Percentiles rank a stretch among this genome's conserved stretches.
phyloP scores from a whole-genome alignment of 2,329 filamentous ascomycete genomes.

The Beauveria sp. region DNA sequence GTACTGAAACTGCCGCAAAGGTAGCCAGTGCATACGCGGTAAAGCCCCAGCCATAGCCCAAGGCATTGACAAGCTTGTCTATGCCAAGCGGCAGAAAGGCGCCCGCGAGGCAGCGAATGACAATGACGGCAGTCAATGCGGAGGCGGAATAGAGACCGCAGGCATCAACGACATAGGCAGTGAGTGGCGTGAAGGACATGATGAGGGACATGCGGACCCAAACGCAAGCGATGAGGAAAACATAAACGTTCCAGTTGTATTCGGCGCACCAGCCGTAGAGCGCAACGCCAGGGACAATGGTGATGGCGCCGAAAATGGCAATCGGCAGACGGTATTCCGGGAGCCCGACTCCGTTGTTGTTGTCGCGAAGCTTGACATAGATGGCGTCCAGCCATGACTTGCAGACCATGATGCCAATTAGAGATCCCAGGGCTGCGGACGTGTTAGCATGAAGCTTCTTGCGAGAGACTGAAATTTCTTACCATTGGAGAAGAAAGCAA shows the following conservation, averaged over 20 bases:
- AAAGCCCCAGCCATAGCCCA: slow-evolving; percentile 7
- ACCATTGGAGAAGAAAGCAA: slow-evolving; percentile 30
- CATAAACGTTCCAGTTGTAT: slow-evolving; percentile 1
- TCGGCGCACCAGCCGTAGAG: slow-evolving; percentile 12
- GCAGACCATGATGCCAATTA: slow-evolving; percentile 39
- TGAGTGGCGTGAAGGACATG: slow-evolving; percentile 9
- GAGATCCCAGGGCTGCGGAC: slow-evolving; percentile 39
- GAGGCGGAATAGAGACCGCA: slow-evolving; percentile 11
- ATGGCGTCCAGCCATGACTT: slow-evolving; percentile 45
- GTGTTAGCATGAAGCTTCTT: background rate
- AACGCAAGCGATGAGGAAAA: slow-evolving; percentile 7
- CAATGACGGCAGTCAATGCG: slow-evolving; percentile 10
- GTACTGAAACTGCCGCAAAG: slow-evolving; percentile 39
- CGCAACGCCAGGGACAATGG: slow-evolving; percentile 2
- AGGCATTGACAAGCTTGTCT: slow-evolving; percentile 61
- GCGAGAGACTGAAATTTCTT: background rate
- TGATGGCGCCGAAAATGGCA: slow-evolving; percentile 31
- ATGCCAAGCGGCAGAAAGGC: slow-evolving; percentile 96
- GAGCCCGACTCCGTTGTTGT: slow-evolving; percentile 31
- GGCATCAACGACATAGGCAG: slow-evolving; percentile 12
- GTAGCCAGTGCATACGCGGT: background rate
- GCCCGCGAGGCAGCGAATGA: slow-evolving; percentile 78
- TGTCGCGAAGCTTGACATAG: slow-evolving; percentile 39
- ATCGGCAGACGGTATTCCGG: slow-evolving; percentile 51
- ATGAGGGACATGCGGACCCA: slow-evolving; percentile 11